These are phyloP conservation scores for Peltaster fructicola DNA, from an alignment of 2,329 filamentous ascomycete genomes.

Conservation along the genomic window DNA sequence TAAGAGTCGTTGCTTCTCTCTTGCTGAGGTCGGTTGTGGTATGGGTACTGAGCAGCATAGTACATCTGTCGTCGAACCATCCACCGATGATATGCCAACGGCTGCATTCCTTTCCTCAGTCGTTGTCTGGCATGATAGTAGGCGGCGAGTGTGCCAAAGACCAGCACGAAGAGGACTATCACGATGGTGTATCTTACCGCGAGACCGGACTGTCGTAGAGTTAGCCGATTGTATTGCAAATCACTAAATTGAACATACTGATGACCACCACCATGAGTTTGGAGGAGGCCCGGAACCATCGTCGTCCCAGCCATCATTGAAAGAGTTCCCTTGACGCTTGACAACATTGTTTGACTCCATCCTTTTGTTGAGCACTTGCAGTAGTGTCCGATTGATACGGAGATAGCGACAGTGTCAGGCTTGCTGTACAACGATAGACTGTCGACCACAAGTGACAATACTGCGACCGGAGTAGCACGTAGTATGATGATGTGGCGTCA, in stretches of 20 bases:
- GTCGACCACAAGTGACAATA: too few relatives aligned
- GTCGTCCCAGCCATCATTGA: constrained; percentile 4
- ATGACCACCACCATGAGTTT: constrained; percentile 15
- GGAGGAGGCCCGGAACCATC: too few relatives aligned
- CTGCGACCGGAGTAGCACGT: too few relatives aligned
- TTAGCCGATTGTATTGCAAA: neutral
- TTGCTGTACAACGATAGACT: too few relatives aligned
- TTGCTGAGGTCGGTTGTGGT: constrained; percentile 4
- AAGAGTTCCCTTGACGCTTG: constrained; percentile 2
- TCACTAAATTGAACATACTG: constrained; percentile 6
- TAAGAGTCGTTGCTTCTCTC: constrained; percentile 2
- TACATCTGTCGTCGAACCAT: constrained; percentile 12
- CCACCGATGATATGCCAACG: constrained; percentile 50
- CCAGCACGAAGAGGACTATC: constrained; percentile 38
- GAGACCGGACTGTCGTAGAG: constrained; percentile 34
- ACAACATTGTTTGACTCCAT: too few relatives aligned
- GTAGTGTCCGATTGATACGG: too few relatives aligned
- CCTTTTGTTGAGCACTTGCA: too few relatives aligned
- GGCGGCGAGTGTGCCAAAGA: constrained; percentile 44
- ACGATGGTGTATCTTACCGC: constrained; percentile 59
- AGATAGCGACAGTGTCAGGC: too few relatives aligned
- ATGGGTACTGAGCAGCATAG: constrained; percentile 9
- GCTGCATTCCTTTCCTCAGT: constrained; percentile 45
- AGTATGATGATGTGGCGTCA: too few relatives aligned
- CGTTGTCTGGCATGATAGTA: constrained; percentile 53